Percentiles rank a stretch among this genome's conserved stretches.
These are phyloP conservation scores for Knoxdaviesia proteae DNA, from an alignment of 2,329 filamentous ascomycete species.

Conservation along the genomic window DNA sequence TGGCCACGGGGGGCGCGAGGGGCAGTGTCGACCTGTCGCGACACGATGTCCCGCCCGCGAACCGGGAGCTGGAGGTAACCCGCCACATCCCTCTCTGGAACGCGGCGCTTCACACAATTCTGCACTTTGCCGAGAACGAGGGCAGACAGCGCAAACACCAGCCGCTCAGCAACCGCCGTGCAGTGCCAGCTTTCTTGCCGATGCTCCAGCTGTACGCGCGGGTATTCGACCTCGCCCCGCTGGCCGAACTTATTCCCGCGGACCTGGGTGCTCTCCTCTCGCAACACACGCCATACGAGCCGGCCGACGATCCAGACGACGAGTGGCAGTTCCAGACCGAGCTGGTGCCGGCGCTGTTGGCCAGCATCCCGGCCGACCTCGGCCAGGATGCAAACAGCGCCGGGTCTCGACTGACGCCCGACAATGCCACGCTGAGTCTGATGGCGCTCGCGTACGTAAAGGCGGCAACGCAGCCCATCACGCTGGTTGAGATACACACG, in stretches of 20 bases:
- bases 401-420: slow-evolving; percentile 13
- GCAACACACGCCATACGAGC: neutral
- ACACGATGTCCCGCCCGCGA: too few relatives aligned
- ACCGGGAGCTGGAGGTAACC: too few relatives aligned
- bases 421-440: slow-evolving; percentile 18
- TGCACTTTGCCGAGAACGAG: slow-evolving; percentile 21
- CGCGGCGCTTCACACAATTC: slow-evolving; percentile 26
- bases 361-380: neutral
- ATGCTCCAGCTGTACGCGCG: slow-evolving; percentile 29
- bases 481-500: slow-evolving; percentile 22
- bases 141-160: slow-evolving; percentile 10
- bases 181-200: slow-evolving; percentile 19
- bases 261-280: slow-evolving; percentile 1
- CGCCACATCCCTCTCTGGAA: slow-evolving; percentile 8
- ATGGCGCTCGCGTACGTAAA: slow-evolving; percentile 27
- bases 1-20: slow-evolving; percentile 7
- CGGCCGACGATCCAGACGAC: slow-evolving; percentile 1
- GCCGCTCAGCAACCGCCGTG: slow-evolving; percentile 11
- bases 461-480: slow-evolving; percentile 16
- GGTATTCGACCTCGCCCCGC: slow-evolving; percentile 22
- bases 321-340: slow-evolving; percentile 4
- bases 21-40: too few relatives aligned
- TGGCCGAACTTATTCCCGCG: slow-evolving; percentile 17
- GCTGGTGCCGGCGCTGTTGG: slow-evolving; percentile 1
- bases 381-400: slow-evolving; percentile 1